phyloP scores from a whole-genome alignment of 208 protist species.

The Paratrypanosoma confusum region DNA sequence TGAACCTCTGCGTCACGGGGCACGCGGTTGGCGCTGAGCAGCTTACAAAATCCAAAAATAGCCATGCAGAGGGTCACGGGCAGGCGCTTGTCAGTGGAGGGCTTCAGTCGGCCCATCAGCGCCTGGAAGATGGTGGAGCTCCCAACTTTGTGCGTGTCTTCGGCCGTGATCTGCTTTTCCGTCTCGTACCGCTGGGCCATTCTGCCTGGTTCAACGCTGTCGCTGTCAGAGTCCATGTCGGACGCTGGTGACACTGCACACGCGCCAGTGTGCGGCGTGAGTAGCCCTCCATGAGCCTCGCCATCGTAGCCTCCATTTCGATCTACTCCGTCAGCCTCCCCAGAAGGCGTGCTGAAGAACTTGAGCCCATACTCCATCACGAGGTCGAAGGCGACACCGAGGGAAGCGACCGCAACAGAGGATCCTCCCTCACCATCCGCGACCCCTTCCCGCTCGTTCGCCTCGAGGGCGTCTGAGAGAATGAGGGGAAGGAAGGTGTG shows the following conservation, averaged over 20 bases:
- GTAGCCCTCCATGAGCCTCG: slow-evolving; percentile 1
- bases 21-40: slow-evolving; percentile 79
- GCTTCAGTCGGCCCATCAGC: slow-evolving; percentile 51
- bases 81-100: no score
- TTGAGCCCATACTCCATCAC: slow-evolving; percentile 81
- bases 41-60: slow-evolving; percentile 71
- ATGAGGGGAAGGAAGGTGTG: slow-evolving; percentile 87
- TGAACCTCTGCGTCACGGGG: slow-evolving; percentile 29
- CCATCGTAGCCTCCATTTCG: slow-evolving; percentile 1
- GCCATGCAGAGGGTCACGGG: slow-evolving; percentile 11
- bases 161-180: slow-evolving; percentile 58
- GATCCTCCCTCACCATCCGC: neutral
- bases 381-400: slow-evolving; percentile 71
- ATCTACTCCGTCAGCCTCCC: neutral
- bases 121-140: slow-evolving; percentile 34
- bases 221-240: no score
- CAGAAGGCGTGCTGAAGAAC: slow-evolving; percentile 53
- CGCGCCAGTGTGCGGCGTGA: no score
- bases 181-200: no score
- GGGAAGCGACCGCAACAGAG: slow-evolving; percentile 49
- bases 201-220: no score
- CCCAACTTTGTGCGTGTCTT: slow-evolving; percentile 79
- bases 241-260: no score
- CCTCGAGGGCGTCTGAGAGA: slow-evolving; percentile 42
- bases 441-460: neutral